phyloP scores from a whole-genome alignment of 495 filamentous ascomycete genomes.

The Aspergillus hancockii region DNA sequence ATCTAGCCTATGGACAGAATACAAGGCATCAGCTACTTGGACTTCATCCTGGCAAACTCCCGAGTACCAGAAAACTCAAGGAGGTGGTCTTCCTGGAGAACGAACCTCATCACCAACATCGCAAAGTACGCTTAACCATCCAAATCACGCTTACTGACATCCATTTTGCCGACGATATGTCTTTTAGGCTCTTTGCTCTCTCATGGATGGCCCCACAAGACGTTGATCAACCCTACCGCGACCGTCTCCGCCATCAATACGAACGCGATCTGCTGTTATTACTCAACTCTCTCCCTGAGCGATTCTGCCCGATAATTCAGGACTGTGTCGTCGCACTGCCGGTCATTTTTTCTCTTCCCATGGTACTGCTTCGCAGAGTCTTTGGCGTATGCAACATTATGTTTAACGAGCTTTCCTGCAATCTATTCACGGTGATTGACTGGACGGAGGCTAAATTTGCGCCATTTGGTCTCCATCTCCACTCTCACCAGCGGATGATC shows the following conservation, averaged over 20 bases:
- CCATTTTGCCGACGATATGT: slow-evolving; percentile 12
- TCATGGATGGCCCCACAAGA: slow-evolving; percentile 35
- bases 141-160: neutral
- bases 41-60: slow-evolving; percentile 34
- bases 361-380: slow-evolving; percentile 40
- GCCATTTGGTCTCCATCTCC: slow-evolving; percentile 41
- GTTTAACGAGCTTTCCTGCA: slow-evolving; percentile 33
- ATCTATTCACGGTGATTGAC: slow-evolving; percentile 43
- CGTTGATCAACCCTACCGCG: slow-evolving; percentile 26
- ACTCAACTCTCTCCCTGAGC: slow-evolving; percentile 30
- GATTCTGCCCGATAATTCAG: slow-evolving; percentile 38
- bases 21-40: slow-evolving; percentile 35
- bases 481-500: slow-evolving; percentile 36
- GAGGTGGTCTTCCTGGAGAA: slow-evolving; percentile 30
- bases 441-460: slow-evolving; percentile 42
- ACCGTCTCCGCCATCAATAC: slow-evolving; percentile 24
- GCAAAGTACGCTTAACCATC: slow-evolving; percentile 22
- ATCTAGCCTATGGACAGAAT: slow-evolving; percentile 41
- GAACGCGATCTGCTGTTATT: slow-evolving; percentile 31
- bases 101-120: slow-evolving; percentile 32
- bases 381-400: slow-evolving; percentile 42
- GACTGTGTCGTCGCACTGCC: slow-evolving; percentile 29
- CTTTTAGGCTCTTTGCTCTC: slow-evolving; percentile 35
- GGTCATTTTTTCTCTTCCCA: slow-evolving; percentile 38
- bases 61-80: slow-evolving; percentile 31